Evolutionary conservation across 2,329 filamentous ascomycete species (phyloP).

Genomic region (Pseudogymnoascus sp.): DNA sequence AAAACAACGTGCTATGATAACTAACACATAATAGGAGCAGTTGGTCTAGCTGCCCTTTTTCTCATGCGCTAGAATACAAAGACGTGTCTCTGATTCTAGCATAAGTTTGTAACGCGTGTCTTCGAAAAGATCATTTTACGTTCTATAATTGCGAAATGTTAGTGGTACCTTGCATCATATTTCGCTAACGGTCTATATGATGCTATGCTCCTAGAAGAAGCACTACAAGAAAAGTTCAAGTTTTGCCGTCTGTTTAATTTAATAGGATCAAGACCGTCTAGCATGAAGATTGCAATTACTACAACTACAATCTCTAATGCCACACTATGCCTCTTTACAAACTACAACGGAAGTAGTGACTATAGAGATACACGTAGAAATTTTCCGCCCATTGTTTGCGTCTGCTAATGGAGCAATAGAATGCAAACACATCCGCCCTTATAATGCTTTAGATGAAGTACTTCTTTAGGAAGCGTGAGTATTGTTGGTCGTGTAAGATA

Average conservation of each 20-base stretch:
- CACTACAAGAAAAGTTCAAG: constrained; percentile 16
- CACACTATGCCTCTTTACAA: constrained; percentile 19
- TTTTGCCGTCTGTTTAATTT: constrained; percentile 14
- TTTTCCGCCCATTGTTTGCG: background rate
- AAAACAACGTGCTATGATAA: background rate
- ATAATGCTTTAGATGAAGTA: constrained; percentile 14
- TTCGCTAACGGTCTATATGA: constrained; percentile 18
- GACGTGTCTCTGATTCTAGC: too few species aligned
- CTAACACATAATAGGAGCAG: too few species aligned
- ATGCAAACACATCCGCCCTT: constrained; percentile 18
- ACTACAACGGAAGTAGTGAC: constrained; percentile 18
- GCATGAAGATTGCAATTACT: constrained; percentile 20
- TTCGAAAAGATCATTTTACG: background rate
- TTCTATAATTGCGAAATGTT: constrained; percentile 13
- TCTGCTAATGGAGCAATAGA: constrained; percentile 8
- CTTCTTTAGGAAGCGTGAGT: constrained; percentile 22
- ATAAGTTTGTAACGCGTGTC: too few species aligned
- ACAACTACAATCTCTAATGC: constrained; percentile 19
- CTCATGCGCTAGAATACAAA: too few species aligned
- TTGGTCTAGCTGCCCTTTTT: too few species aligned
- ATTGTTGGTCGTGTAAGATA: background rate
- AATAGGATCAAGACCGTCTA: constrained; percentile 11
- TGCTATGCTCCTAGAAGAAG: constrained; percentile 14
- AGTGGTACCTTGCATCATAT: constrained; percentile 12
- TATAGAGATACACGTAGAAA: constrained; percentile 13